phyloP scores from a whole-genome alignment of 2,329 filamentous ascomycete genomes.

The Lecanicillium sp. region DNA sequence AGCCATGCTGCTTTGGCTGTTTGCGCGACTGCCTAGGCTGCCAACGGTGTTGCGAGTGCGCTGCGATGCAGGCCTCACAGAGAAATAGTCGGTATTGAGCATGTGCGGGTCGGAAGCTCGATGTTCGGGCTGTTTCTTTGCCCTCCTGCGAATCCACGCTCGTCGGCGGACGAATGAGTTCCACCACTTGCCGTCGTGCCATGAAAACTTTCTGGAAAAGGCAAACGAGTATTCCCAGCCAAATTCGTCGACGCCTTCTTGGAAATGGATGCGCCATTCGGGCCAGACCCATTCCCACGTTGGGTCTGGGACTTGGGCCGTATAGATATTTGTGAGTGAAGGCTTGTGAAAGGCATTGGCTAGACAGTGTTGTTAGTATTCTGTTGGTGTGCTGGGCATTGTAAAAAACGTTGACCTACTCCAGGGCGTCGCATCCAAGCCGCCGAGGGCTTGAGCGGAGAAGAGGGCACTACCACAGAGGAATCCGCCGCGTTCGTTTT shows the following conservation, averaged over 20 bases:
- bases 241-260: conserved; percentile 70
- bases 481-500: conserved; percentile 89
- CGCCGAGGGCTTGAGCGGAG: conserved; percentile 74
- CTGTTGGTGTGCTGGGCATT: background rate
- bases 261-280: conserved; percentile 59
- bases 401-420: conserved; percentile 28
- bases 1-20: conserved; percentile 28
- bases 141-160: conserved; percentile 76
- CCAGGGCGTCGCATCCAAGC: conserved; percentile 81
- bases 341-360: conserved; percentile 56
- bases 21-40: conserved; percentile 23
- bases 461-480: conserved; percentile 87
- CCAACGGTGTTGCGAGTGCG: conserved; percentile 20
- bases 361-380: conserved; percentile 9
- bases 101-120: conserved; percentile 50
- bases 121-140: conserved; percentile 46
- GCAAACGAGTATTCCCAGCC: conserved; percentile 96
- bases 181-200: conserved; percentile 90
- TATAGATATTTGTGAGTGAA: conserved; percentile 62
- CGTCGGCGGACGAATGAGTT: conserved; percentile 89
- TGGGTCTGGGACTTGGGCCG: conserved; percentile 87
- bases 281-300: conserved; percentile 85
- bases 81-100: conserved; percentile 73
- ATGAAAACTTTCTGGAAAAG: conserved; percentile 65
- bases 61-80: conserved; percentile 51